phyloP scores from a whole-genome alignment of 345 rosid species.

The Salix suchowensis region DNA sequence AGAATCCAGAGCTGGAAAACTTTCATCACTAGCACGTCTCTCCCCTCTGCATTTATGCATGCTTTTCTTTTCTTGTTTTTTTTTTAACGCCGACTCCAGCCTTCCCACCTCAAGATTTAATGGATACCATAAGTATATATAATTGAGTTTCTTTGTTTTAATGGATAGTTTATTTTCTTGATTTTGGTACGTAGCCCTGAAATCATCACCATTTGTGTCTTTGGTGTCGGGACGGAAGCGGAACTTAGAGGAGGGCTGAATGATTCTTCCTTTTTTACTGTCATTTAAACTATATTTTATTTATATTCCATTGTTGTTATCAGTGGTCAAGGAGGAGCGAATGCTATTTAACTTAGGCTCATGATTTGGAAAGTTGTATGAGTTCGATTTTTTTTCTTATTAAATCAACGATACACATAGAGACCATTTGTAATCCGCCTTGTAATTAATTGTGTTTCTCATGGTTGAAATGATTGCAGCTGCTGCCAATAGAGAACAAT shows the following conservation, averaged over 20 bases:
- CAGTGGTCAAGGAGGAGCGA: neutral
- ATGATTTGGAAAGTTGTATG: neutral
- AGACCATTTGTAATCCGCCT: too few species aligned
- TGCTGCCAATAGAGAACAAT: neutral
- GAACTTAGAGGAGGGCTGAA: neutral
- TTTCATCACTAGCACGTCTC: neutral
- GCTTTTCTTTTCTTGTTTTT: too few species aligned
- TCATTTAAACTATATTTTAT: neutral
- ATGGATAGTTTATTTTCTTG: too few species aligned
- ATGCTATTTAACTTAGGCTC: neutral
- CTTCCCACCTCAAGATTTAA: neutral
- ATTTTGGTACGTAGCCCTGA: too few species aligned
- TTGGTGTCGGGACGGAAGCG: neutral
- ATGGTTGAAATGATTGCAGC: neutral
- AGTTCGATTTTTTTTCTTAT: neutral
- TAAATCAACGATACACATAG: neutral
- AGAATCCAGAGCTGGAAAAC: neutral
- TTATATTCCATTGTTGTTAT: neutral
- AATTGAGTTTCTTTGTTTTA: neutral
- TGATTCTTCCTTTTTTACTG: neutral
- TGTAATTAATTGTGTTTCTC: neutral
- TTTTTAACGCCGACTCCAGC: neutral
- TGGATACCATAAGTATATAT: neutral
- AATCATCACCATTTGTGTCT: neutral
- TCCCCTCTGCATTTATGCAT: too few species aligned